These are phyloP conservation scores for Biancaea sappan DNA, from an alignment of 306 rosid genomes.

Conservation along the genomic window DNA sequence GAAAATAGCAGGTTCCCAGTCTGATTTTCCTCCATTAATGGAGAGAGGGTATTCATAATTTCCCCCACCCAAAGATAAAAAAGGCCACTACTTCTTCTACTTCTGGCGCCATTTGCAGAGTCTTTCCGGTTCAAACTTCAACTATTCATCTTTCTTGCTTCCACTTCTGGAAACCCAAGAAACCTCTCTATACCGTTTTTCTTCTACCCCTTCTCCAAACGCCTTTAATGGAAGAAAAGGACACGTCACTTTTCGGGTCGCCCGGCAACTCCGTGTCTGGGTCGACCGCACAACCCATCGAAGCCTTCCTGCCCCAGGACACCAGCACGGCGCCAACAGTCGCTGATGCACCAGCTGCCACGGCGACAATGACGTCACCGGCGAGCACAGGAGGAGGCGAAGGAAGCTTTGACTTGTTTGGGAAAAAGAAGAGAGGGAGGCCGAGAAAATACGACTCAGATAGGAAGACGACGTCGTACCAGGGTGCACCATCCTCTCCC, in stretches of 20 bases:
- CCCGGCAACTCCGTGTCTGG: slow-evolving; percentile 42
- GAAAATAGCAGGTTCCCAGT: slow-evolving; percentile 44
- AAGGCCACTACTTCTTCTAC: slow-evolving; percentile 28
- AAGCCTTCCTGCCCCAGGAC: slow-evolving; percentile 33
- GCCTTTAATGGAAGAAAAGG: slow-evolving; percentile 56
- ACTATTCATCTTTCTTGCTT: slow-evolving; percentile 26
- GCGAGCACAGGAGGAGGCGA: slow-evolving; percentile 29
- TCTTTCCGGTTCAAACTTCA: slow-evolving; percentile 51
- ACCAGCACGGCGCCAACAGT: neutral
- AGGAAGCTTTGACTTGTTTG: slow-evolving; percentile 51
- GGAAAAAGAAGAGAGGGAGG: slow-evolving; percentile 82
- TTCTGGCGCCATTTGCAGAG: slow-evolving; percentile 82
- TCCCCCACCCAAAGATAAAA: slow-evolving; percentile 42
- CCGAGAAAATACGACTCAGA: slow-evolving; percentile 83
- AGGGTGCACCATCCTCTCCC: slow-evolving; percentile 31
- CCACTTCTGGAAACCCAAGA: slow-evolving; percentile 22
- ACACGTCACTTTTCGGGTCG: slow-evolving; percentile 45
- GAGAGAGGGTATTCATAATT: slow-evolving; percentile 43
- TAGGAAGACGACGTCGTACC: slow-evolving; percentile 50
- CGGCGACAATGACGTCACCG: neutral
- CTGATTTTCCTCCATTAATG: slow-evolving; percentile 72
- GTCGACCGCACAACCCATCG: slow-evolving; percentile 39
- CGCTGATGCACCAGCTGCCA: neutral
- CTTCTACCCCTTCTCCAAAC: neutral
- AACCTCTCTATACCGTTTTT: neutral